Evolutionary conservation across 176 grass and related monocot genomes (phyloP).

Genomic region (Oryza meyeriana): DNA sequence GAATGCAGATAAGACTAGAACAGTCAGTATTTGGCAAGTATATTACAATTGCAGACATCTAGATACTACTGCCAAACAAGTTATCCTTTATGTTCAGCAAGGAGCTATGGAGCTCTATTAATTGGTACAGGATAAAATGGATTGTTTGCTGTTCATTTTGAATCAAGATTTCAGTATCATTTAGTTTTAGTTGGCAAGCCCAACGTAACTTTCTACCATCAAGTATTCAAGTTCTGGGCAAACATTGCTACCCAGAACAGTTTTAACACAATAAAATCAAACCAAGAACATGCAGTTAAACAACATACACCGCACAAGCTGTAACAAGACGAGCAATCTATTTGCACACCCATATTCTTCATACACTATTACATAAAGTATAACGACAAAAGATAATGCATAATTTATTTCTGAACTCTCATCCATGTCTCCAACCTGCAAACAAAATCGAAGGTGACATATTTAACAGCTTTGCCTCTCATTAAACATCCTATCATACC

Average conservation of each 20-base stretch:
- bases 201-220: neutral
- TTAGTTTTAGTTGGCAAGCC: neutral
- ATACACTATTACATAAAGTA: neutral
- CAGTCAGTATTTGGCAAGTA: neutral
- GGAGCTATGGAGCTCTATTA: neutral
- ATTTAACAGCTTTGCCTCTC: constrained; percentile 16
- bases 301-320: neutral
- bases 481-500: constrained; percentile 59
- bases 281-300: neutral
- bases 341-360: neutral
- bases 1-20: neutral
- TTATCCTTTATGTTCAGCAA: neutral
- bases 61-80: neutral
- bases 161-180: neutral
- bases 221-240: neutral
- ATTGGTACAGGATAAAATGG: neutral
- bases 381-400: neutral
- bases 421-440: constrained; percentile 23
- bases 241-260: neutral
- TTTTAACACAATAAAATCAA: neutral
- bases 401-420: constrained; percentile 7
- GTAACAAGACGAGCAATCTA: neutral
- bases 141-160: neutral
- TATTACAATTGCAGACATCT: neutral
- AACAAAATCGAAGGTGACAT: constrained; percentile 23